Base-by-base conservation (phyloP, 1,284 basidiomycete genomes). In the Leccinum subrobustum region DNA sequence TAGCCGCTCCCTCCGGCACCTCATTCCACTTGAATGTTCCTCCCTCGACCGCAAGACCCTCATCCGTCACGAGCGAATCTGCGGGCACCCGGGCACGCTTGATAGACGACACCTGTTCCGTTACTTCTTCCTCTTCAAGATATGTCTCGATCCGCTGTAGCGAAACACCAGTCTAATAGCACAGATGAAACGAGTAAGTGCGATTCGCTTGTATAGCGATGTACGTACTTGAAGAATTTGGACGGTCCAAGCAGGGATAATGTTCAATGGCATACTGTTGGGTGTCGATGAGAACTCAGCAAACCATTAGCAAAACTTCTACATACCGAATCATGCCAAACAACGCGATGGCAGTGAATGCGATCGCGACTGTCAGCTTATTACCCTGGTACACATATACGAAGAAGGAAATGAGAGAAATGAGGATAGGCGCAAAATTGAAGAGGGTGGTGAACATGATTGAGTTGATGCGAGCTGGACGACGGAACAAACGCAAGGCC, bases 121-220 rank as follows among this genome's bases (percentile, higher is more conserved):
- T 78, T 3, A 93, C 89, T 73, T 96, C 95, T 51, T 92, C 91
- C 73, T 96, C 93, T 5, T 82, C 81, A 9, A 96, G 81, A 74
- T 90, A 96, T 1, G 84, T 86, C 29, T 91, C 81, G 60, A 96
- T 92, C 54, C 95, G 89, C 55, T 92, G 83, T 27, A 96, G 72
- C 0, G 91, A 85, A 3, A 96, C 91, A 23, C 84, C 80, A 0
- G 90, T 83, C 82, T 93, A 8, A 33, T 20, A 7, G 7, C 9
- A 33, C 12, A 33, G 52, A 35, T 11, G 39, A 23, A 9, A 20
- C 50, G 16, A 37, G 50, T 44, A 11, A 57, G n/a, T 1, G 5
- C 0, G 1, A n/a, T 35, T 23, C 3, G 11, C 6, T 5, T 23
- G 25, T 4, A 52, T 4, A 39, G n/a, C 20, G 9, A 50, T 18